Conservation (phyloP, 768 basidiomycete species). For the Pleurotus ostreatus region DNA sequence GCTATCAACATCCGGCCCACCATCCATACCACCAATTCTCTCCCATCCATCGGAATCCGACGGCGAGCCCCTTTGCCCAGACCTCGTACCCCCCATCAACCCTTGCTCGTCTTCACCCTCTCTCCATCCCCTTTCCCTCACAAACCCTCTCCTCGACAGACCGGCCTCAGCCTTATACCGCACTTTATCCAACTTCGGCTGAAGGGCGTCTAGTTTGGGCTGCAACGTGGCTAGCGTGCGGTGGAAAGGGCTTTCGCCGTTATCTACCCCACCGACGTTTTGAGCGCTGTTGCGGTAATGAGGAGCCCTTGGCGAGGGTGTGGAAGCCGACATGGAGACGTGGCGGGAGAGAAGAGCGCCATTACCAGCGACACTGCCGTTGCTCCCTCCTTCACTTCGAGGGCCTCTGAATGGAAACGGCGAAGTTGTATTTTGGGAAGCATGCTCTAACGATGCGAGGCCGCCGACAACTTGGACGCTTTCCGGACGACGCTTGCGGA, state of each 20-base stretch:
- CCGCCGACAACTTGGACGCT: slow-evolving; percentile 48
- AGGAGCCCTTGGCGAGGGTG: slow-evolving; percentile 1
- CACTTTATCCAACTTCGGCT: slow-evolving; percentile 58
- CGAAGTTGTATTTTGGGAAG: neutral
- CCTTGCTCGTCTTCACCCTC: slow-evolving; percentile 36
- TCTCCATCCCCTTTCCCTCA: slow-evolving; percentile 28
- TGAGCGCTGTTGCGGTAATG: neutral
- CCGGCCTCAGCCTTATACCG: slow-evolving; percentile 73
- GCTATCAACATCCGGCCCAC: slow-evolving; percentile 18
- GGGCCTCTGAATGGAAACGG: neutral
- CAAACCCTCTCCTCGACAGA: slow-evolving; percentile 50
- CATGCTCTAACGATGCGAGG: slow-evolving; percentile 12
- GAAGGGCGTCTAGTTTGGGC: slow-evolving; percentile 26
- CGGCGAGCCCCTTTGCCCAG: neutral
- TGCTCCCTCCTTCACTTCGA: neutral
- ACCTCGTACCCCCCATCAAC: slow-evolving; percentile 11
- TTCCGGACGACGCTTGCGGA: slow-evolving; percentile 53
- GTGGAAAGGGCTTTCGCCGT: slow-evolving; percentile 30
- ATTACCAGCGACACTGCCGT: neutral
- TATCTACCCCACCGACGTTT: neutral
- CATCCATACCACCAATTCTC: slow-evolving; percentile 12
- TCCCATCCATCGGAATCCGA: slow-evolving; percentile 20
- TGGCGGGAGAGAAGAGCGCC: neutral
- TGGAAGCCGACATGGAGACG: slow-evolving; percentile 14
- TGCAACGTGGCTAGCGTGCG: slow-evolving; percentile 38